phyloP scores from a whole-genome alignment of 257 asterid species.

The Striga asiatica region DNA sequence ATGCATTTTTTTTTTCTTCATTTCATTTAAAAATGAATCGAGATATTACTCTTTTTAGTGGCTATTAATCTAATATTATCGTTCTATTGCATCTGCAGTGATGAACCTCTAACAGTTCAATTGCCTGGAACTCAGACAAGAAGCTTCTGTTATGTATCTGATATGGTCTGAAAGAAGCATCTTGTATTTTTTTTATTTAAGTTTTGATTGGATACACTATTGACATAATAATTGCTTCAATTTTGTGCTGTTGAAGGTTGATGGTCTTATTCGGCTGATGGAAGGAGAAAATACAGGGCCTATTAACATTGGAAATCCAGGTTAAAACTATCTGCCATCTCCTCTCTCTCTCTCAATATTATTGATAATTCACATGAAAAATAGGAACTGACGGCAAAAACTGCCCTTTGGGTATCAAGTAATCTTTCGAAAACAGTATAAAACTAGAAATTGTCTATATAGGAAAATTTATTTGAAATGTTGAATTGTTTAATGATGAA shows the following conservation, averaged over 20 bases:
- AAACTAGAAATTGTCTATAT: no score
- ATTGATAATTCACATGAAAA: no score
- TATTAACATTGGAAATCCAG: slow-evolving; percentile 43
- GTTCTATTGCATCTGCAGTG: slow-evolving; percentile 34
- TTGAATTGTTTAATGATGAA: no score
- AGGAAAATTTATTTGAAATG: no score
- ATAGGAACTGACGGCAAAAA: no score
- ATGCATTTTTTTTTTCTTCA: no score
- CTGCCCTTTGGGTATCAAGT: no score
- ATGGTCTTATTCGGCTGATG: slow-evolving; percentile 50
- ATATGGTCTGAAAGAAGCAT: slow-evolving; percentile 45
- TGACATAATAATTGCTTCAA: not conserved
- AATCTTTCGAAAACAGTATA: no score
- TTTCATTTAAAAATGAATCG: not conserved
- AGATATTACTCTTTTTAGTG: no score
- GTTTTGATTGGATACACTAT: not conserved
- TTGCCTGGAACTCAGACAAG: slow-evolving; percentile 97
- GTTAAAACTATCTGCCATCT: no score
- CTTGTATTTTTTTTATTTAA: not conserved
- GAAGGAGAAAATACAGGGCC: slow-evolving; percentile 44
- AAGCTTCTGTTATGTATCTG: slow-evolving; percentile 92
- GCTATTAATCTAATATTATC: not conserved
- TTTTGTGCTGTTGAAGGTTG: slow-evolving; percentile 26
- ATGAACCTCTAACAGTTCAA: slow-evolving; percentile 91
- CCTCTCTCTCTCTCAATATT: no score